A percentile compares a stretch with the other conserved stretches of the same genome.
phyloP scores from a whole-genome alignment of 257 asterid genomes.

The Solanum dulcamara region DNA sequence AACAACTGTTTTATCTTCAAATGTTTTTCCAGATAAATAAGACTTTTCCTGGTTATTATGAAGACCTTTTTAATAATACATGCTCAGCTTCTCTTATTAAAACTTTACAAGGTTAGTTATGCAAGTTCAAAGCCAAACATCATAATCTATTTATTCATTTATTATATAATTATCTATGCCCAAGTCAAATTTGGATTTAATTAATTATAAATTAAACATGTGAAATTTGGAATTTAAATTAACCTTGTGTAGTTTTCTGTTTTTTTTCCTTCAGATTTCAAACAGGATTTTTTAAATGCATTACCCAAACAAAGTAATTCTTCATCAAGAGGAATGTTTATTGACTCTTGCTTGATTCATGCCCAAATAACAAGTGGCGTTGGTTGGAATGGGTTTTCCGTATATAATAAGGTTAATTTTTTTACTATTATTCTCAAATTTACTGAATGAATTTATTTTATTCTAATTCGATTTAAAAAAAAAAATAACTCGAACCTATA shows the following conservation, averaged over 20 bases:
- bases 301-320: not conserved
- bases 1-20: not conserved
- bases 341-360: not conserved
- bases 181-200: not conserved
- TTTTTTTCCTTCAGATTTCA: not conserved
- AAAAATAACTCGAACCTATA: too few relatives aligned
- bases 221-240: not conserved
- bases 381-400: not conserved
- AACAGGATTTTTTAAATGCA: not conserved
- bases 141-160: not conserved
- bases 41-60: not conserved
- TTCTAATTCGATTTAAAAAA: not conserved
- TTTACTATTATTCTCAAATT: too few relatives aligned
- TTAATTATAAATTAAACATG: not conserved
- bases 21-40: not conserved
- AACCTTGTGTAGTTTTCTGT: not conserved
- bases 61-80: not conserved
- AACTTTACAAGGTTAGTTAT: not conserved
- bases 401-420: not conserved
- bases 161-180: not conserved
- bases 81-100: not conserved
- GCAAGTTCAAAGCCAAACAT: not conserved
- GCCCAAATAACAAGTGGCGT: not conserved
- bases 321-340: slow-evolving; percentile 1
- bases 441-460: not conserved